A percentile compares a stretch with the other conserved stretches of the same genome.
Evolutionary conservation across 371 early-diverging fungal genomes (phyloP).

Genomic region (Capniomyces stellatus): DNA sequence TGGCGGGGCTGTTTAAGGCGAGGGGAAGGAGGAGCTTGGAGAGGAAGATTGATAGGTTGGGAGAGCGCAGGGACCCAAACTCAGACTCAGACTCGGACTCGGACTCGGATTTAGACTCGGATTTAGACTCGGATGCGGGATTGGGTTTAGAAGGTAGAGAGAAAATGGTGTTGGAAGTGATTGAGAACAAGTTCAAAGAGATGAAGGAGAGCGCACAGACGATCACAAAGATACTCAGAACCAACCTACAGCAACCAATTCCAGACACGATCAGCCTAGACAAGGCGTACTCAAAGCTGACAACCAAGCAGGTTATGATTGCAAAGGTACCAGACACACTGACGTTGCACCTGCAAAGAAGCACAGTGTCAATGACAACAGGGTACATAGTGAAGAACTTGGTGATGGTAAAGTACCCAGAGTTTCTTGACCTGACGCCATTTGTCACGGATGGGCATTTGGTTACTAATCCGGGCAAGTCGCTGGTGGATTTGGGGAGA

Average conservation of each 20-base stretch:
- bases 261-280: slow-evolving; percentile 18
- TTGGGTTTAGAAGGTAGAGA: too few relatives aligned
- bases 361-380: slow-evolving; percentile 33
- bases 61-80: not conserved
- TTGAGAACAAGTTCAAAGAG: not conserved
- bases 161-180: too few relatives aligned
- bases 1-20: not conserved
- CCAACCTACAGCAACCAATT: too few relatives aligned
- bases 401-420: slow-evolving; percentile 49
- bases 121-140: too few relatives aligned
- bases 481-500: too few relatives aligned
- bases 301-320: slow-evolving; percentile 40
- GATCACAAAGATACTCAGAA: not conserved
- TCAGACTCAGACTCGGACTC: slow-evolving; percentile 9
- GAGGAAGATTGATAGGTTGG: not conserved
- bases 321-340: slow-evolving; percentile 39
- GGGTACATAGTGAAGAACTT: slow-evolving; percentile 57
- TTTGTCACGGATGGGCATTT: slow-evolving; percentile 42
- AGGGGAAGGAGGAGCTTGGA: not conserved
- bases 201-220: not conserved
- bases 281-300: slow-evolving; percentile 2
- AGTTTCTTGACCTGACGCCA: slow-evolving; percentile 44
- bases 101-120: not conserved
- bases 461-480: slow-evolving; percentile 22
- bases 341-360: slow-evolving; percentile 63